Evolutionary conservation across 805 yeast genomes (phyloP).

Genomic region (Kodamaea hsintzibuensis): DNA sequence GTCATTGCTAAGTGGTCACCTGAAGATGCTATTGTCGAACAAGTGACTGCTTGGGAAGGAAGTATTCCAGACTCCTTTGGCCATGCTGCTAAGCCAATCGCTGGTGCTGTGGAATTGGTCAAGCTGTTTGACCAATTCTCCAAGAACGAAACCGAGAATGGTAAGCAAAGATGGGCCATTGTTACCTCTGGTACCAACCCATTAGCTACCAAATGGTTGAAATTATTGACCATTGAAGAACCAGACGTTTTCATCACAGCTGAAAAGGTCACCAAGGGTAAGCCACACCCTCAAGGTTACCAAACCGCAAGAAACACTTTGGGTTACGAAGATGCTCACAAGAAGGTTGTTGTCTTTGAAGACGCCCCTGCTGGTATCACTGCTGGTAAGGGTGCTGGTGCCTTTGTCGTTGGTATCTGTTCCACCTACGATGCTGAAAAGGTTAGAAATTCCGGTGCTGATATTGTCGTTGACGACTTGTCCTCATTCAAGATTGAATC

Average conservation of each 20-base stretch:
- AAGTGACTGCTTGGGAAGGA: conserved; percentile 66
- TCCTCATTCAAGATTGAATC: conserved; percentile 58
- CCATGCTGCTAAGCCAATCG: conserved; percentile 69
- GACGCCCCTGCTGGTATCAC: conserved; percentile 88
- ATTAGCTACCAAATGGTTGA: conserved; percentile 79
- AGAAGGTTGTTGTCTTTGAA: conserved; percentile 69
- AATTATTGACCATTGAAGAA: conserved; percentile 54
- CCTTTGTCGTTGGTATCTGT: conserved; percentile 79
- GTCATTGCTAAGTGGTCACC: conserved; percentile 75
- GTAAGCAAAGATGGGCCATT: conserved; percentile 72
- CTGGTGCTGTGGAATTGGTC: conserved; percentile 71
- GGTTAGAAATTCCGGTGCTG: conserved; percentile 76
- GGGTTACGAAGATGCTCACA: conserved; percentile 36
- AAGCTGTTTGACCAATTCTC: conserved; percentile 52
- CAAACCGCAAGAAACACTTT: conserved; percentile 53
- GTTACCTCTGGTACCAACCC: conserved; percentile 82
- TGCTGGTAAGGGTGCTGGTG: conserved; percentile 84
- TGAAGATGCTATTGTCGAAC: conserved; percentile 64
- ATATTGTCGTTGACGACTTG: conserved; percentile 76
- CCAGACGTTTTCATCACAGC: conserved; percentile 84
- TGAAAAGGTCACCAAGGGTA: conserved; percentile 74
- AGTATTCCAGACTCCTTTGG: conserved; percentile 73
- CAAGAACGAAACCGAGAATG: conserved; percentile 40
- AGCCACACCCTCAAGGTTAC: conserved; percentile 88
- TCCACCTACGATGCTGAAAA: conserved; percentile 72